Percentiles rank a stretch among this genome's conserved stretches.
phyloP scores from a whole-genome alignment of 768 basidiomycete species.

The Suillus bovinus region DNA sequence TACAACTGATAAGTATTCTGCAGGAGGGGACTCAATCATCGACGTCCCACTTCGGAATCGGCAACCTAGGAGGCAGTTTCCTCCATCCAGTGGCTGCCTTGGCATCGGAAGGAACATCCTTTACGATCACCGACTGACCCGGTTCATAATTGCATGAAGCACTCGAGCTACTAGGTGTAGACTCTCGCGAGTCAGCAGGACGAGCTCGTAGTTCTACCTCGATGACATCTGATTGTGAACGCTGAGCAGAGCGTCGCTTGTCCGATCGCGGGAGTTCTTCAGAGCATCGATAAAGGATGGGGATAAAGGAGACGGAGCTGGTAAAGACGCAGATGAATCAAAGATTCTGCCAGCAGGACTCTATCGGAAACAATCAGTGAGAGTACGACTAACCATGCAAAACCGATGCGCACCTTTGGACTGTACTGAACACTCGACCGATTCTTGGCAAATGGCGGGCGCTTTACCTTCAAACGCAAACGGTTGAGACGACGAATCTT shows the following conservation, averaged over 20 bases:
- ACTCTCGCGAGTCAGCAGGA: not conserved
- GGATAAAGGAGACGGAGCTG: not conserved
- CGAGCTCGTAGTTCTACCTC: not conserved
- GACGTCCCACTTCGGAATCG: constrained; percentile 33
- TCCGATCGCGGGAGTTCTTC: not conserved
- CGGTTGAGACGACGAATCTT: constrained; percentile 5
- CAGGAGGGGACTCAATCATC: not conserved
- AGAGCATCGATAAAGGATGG: not conserved
- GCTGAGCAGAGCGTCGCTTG: not conserved
- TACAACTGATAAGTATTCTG: not conserved
- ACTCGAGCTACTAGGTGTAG: not conserved
- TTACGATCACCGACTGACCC: not conserved
- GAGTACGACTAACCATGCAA: not conserved
- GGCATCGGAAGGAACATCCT: not conserved
- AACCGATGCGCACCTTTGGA: not conserved
- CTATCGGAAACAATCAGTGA: not conserved
- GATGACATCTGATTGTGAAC: not conserved
- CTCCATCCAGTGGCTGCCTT: constrained; percentile 19
- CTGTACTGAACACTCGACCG: not conserved
- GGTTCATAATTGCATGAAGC: not conserved
- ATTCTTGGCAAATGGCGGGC: constrained; percentile 29
- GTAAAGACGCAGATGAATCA: not conserved
- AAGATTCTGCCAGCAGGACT: not conserved
- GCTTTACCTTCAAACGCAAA: constrained; percentile 27
- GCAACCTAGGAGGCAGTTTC: constrained; percentile 29